Evolutionary conservation across 805 yeast species (phyloP), one percentile per base, ranked within the genome.

Genomic region (Candida incommunis): DNA sequence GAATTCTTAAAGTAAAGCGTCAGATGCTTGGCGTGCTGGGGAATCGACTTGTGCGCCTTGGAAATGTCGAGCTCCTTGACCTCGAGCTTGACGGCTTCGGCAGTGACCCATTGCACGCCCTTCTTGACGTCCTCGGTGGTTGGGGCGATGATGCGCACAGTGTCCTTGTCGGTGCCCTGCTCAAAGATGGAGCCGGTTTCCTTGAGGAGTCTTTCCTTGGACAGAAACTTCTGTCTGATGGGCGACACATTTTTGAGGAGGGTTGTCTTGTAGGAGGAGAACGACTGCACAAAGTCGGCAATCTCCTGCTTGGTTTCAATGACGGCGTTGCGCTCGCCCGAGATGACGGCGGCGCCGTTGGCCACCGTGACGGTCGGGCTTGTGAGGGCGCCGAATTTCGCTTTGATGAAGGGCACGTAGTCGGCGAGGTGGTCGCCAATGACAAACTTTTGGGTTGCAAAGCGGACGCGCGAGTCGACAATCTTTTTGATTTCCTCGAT

Each of bases 11-110:
- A 80, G 60, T 70, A 83, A 11, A 80, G 70, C 40, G 86, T 80
- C 46, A 92, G 69, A 35, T 78, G 72, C 49, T 76, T 75, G 7
- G 95, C 96, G 56, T 92, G 97, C 16, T 67, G 60, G 44, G 75
- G 58, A 57, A 84, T 76, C 51, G 82, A 84, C 56, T 86, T 83
- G 61, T 92, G 96, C 24, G 97, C 95, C 62, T 75, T 80, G 9
- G 94, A 78, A 61, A 92, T 79, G 55, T 87, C 95, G 57, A 92
- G 70, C 27, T 76, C 65, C 51, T 79, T 86, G 35, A 80, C 64
- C 11, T 69, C 55, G 43, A 88, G 72, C 45, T 75, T 70, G 13
- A 60, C 56, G 15, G 63, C 52, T n/a, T 70, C 67, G 45, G 77
- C 78, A 53, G 92, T 95, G 46, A 76, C 65, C 58, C 82, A 79